Percentiles rank a stretch among this genome's conserved stretches.
Conservation (phyloP, 129 eudicot genomes). For the Flaveria robusta region DNA sequence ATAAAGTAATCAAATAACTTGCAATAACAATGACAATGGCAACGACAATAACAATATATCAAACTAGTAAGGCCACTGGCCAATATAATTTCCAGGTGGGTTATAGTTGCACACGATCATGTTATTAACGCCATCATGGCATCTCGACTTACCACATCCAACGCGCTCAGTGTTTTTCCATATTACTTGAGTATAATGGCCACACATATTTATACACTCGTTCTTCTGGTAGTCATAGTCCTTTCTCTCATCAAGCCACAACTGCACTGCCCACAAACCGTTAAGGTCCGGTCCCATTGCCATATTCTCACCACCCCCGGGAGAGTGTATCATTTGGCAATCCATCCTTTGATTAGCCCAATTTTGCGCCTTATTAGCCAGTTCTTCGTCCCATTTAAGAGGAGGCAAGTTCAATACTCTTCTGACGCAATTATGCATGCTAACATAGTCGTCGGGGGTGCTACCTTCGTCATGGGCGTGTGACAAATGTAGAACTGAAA, state of each 20-base stretch:
- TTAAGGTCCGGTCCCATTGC: constrained; percentile 42
- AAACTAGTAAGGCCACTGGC: constrained; percentile 42
- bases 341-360: constrained; percentile 47
- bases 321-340: constrained; percentile 55
- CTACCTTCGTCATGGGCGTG: constrained; percentile 9
- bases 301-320: constrained; percentile 64
- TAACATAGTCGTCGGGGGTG: constrained; percentile 45
- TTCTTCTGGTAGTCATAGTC: constrained; percentile 36
- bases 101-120: constrained; percentile 52
- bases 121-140: constrained; percentile 34
- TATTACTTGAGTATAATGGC: constrained; percentile 71
- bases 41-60: not conserved
- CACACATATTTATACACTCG: constrained; percentile 49
- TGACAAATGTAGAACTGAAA: constrained; percentile 2
- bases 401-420: constrained; percentile 4
- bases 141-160: constrained; percentile 57
- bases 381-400: constrained; percentile 30
- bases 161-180: constrained; percentile 43
- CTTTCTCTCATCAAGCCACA: constrained; percentile 56
- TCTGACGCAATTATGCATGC: constrained; percentile 38
- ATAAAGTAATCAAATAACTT: not conserved
- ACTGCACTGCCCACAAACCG: constrained; percentile 40
- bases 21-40: not conserved
- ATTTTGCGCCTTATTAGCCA: constrained; percentile 38
- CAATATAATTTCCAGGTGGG: constrained; percentile 66